phyloP scores from a whole-genome alignment of 306 rosid species.

The Corylus avellana region DNA sequence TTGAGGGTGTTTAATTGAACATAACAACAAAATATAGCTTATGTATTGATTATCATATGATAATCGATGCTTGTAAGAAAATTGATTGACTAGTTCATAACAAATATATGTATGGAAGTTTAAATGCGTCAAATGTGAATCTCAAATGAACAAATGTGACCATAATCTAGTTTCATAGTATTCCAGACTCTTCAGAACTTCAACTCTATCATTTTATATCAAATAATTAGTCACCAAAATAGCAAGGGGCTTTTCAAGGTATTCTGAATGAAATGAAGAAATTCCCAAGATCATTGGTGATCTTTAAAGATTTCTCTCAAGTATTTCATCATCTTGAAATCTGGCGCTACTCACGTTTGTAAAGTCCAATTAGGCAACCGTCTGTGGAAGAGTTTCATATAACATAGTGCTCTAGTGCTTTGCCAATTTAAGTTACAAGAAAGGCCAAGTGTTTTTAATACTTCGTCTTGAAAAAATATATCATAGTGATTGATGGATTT shows the following conservation, averaged over 20 bases:
- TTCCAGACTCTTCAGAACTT: background rate
- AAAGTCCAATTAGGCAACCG: background rate
- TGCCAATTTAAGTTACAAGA: slow-evolving; percentile 17
- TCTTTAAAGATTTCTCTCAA: background rate
- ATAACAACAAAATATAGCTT: background rate
- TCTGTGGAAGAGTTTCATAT: background rate
- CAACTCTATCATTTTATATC: background rate
- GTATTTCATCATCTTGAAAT: background rate
- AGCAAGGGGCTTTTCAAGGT: too few species aligned
- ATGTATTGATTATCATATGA: background rate
- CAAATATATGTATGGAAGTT: background rate
- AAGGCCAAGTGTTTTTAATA: slow-evolving; percentile 5
- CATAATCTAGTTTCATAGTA: background rate
- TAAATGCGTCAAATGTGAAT: background rate
- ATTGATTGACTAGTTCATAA: background rate
- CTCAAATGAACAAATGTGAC: background rate
- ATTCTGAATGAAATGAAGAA: background rate
- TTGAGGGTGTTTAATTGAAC: background rate
- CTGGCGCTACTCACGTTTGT: background rate
- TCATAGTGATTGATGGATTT: slow-evolving; percentile 27
- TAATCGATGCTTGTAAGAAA: background rate
- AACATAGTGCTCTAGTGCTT: background rate
- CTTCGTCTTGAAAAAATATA: slow-evolving; percentile 16
- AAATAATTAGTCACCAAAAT: too few species aligned
- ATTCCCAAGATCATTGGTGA: background rate